Percentiles rank a stretch among this genome's conserved stretches.
phyloP scores from a whole-genome alignment of 169 alveolate species.

The Besnoitia besnoiti region DNA sequence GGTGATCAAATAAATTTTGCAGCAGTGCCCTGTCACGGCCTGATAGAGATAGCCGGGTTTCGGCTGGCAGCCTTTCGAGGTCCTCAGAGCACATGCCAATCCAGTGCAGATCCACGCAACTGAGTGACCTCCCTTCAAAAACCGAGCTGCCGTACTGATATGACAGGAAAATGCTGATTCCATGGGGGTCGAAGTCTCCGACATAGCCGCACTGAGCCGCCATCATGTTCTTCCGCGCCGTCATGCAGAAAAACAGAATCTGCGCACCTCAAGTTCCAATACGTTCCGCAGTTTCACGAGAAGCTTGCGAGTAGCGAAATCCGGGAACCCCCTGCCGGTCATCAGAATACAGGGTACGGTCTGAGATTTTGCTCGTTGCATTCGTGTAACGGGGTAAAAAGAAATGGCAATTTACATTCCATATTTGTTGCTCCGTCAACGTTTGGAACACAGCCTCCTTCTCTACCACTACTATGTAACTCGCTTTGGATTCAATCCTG shows the following conservation, averaged over 20 bases:
- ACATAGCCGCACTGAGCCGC: constrained; percentile 42
- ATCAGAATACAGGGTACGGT: constrained; percentile 57
- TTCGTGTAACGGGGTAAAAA: neutral
- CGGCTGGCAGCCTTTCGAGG: neutral
- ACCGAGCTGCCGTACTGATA: constrained; percentile 35
- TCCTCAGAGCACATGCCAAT: constrained; percentile 52
- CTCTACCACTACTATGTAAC: constrained; percentile 62
- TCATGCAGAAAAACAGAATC: neutral
- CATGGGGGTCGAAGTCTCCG: constrained; percentile 70
- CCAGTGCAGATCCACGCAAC: constrained; percentile 40
- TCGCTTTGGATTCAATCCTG: constrained; percentile 14
- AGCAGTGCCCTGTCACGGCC: constrained; percentile 45
- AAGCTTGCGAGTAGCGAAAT: constrained; percentile 51
- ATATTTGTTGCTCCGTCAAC: constrained; percentile 38
- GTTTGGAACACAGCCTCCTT: constrained; percentile 59
- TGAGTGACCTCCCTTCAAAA: constrained; percentile 25
- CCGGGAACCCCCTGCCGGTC: constrained; percentile 65
- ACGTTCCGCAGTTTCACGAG: neutral
- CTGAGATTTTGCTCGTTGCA: neutral
- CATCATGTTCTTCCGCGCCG: neutral
- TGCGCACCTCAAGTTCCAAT: constrained; percentile 38
- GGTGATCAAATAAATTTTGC: constrained; percentile 35
- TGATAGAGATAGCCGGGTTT: neutral
- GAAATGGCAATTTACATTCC: constrained; percentile 34
- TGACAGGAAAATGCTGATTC: constrained; percentile 43